Evolutionary conservation across 2,329 filamentous ascomycete genomes (phyloP), one percentile per base, ranked within the genome.

Genomic region (Orbilia javanica): DNA sequence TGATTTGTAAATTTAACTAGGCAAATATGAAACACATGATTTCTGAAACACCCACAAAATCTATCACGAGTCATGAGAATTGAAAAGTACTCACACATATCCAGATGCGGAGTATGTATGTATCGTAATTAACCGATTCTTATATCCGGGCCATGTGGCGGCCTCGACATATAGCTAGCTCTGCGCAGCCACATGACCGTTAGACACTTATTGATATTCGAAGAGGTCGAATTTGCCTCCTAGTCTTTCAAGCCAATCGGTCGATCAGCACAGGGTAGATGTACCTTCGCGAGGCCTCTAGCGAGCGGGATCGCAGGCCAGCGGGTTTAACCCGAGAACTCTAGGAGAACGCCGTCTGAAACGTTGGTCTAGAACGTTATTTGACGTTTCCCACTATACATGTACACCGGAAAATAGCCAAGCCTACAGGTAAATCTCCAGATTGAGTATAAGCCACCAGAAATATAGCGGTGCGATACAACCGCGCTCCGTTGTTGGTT

Each of bases 161-260:
- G 18, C 44, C 2, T 48, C 18, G 10, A 10, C 13, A 22, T 20
- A 10, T 27, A 15, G n/a, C 22, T 50, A 18, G 20, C 6, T 13
- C 15, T 1, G 48, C 22, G 31, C 13, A 5, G 7, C 50, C 50
- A 53, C 50, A 53, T 53, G 50, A 27, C 25, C 31, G 18, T 31
- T 53, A 53, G 25, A 53, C 25, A 36, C 15, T 2, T 4, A 22
- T 36, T 4, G 42, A 20, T n/a, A 44, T 4, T n/a, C 6, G 4
- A 57, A 36, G 36, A 57, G 39, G 52, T n/a, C 13, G 36, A 57
- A 57, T 57, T 57, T 57, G 52, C 52, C 52, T 36, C 18, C n/a
- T 1, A 8, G 11, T 11, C 10, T 22, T 18, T 8, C 48, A 36
- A 34, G 15, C 52, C 52, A 57, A 57, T 57, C 29, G 27, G 50